phyloP scores from a whole-genome alignment of 129 eudicot species.

The Ambrosia trifida region DNA sequence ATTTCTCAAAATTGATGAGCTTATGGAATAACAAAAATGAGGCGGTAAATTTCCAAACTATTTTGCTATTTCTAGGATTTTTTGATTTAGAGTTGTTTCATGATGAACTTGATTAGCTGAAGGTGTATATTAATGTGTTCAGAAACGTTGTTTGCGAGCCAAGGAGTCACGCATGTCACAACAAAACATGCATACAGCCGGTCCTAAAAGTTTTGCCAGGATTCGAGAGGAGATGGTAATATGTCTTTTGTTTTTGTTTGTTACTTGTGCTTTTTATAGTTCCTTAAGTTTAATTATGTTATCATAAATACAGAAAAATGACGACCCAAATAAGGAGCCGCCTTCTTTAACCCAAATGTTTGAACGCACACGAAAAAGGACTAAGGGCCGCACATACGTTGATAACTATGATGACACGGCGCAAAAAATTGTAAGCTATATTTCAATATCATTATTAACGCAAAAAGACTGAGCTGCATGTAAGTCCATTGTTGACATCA shows the following conservation, averaged over 20 bases:
- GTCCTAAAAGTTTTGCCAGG: conserved; percentile 9
- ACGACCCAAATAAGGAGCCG: conserved; percentile 1
- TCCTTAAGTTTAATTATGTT: not conserved
- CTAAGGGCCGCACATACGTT: not conserved
- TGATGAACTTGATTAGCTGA: not conserved
- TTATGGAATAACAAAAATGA: conserved; percentile 1
- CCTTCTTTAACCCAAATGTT: not conserved
- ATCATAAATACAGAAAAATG: not conserved
- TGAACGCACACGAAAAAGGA: conserved; percentile 2
- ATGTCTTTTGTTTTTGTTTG: not conserved
- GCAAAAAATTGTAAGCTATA: not conserved
- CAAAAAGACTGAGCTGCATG: no score
- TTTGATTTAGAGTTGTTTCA: not conserved
- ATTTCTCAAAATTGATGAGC: not conserved
- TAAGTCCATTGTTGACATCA: no score
- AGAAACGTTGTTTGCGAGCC: not conserved
- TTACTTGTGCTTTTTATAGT: not conserved
- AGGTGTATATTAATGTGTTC: not conserved
- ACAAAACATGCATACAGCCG: not conserved
- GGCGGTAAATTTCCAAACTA: no score
- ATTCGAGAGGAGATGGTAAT: conserved; percentile 3
- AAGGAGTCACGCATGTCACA: not conserved
- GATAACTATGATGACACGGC: not conserved
- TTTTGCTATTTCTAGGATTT: not conserved
- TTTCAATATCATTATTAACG: no score